Conservation (phyloP, 2,329 filamentous ascomycete genomes). For the Ophiostoma himal-ulmi region DNA sequence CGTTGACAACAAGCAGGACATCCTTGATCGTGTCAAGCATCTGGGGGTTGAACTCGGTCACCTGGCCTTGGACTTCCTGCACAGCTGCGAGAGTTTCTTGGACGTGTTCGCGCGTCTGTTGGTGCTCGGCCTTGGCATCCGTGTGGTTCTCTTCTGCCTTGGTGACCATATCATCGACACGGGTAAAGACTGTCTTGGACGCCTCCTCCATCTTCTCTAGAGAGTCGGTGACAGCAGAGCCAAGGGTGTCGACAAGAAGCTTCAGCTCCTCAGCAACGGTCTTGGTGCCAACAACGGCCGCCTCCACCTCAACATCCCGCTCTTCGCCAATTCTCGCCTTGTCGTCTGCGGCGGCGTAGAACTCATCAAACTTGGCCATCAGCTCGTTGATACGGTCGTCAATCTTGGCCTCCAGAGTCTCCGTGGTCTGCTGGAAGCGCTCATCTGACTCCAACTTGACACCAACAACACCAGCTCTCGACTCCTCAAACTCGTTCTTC, state of each 20-base stretch:
- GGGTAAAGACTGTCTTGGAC: constrained; percentile 76
- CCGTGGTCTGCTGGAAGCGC: constrained; percentile 58
- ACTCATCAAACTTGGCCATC: constrained; percentile 81
- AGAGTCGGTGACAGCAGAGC: constrained; percentile 71
- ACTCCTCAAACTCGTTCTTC: constrained; percentile 81
- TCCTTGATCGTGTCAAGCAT: constrained; percentile 82
- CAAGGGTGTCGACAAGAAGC: constrained; percentile 76
- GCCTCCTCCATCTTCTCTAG: constrained; percentile 83
- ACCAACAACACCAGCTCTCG: constrained; percentile 70
- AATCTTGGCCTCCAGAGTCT: constrained; percentile 50
- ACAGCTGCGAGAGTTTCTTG: constrained; percentile 67
- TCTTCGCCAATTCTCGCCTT: constrained; percentile 68
- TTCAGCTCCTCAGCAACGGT: constrained; percentile 81
- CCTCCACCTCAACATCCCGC: constrained; percentile 65
- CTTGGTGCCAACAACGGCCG: constrained; percentile 69
- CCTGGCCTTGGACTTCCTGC: constrained; percentile 68
- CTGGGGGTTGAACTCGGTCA: constrained; percentile 80
- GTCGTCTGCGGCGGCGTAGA: constrained; percentile 67
- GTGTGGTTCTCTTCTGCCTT: constrained; percentile 71
- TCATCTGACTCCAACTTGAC: constrained; percentile 79
- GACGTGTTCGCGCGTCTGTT: constrained; percentile 75
- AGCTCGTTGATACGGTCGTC: constrained; percentile 68
- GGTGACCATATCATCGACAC: constrained; percentile 70
- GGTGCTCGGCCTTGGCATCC: constrained; percentile 71
- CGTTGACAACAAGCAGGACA: constrained; percentile 71